phyloP scores from a whole-genome alignment of 139 green algal genomes.

The Chlamydomonas sp. region DNA sequence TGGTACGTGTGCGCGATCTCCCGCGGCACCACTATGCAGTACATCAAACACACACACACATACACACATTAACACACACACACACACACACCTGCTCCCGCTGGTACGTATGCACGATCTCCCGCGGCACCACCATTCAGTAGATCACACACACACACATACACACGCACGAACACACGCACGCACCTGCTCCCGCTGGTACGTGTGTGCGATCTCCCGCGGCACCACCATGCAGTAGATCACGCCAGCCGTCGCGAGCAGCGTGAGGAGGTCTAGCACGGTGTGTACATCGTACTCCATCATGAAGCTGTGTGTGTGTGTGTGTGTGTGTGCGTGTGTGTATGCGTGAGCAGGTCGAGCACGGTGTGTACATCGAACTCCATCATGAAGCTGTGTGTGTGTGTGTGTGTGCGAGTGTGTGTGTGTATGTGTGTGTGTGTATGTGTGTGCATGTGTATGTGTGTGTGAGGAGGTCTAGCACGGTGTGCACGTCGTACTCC shows the following conservation, averaged over 20 bases:
- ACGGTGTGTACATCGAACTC: neutral
- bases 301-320: slow-evolving; percentile 91
- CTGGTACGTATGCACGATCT: no score
- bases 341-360: no score
- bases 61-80: no score
- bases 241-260: slow-evolving; percentile 77
- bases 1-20: no score
- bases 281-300: slow-evolving; percentile 99
- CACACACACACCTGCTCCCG: no score
- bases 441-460: neutral
- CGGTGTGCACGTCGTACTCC: slow-evolving; percentile 98
- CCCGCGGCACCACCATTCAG: no score
- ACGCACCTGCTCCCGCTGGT: slow-evolving; percentile 74
- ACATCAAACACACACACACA: no score
- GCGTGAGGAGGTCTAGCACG: slow-evolving; percentile 83
- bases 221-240: slow-evolving; percentile 71
- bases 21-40: no score
- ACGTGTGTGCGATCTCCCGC: slow-evolving; percentile 54
- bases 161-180: no score
- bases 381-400: neutral
- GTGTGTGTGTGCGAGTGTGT: neutral
- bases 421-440: neutral
- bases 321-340: no score
- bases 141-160: no score
- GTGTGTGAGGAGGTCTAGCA: slow-evolving; percentile 77